Evolutionary conservation across 2,329 filamentous ascomycete genomes (phyloP), one percentile per base, ranked within the genome.

Genomic region (Ceratocystis huliohia): DNA sequence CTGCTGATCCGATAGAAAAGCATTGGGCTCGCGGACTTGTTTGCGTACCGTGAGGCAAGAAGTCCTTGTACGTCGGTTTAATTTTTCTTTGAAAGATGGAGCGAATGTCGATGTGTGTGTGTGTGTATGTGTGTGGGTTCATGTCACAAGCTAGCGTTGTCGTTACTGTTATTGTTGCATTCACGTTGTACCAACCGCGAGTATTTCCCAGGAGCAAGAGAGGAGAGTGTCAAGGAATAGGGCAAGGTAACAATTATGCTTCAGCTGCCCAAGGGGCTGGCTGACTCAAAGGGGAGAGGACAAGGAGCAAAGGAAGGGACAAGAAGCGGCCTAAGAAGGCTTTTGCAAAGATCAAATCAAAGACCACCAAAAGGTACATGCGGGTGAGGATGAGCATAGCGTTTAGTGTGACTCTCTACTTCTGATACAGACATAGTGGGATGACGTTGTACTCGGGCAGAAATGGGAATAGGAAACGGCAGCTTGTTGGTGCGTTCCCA

Each of bases 251-350:
- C 28, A 59, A 33, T 20, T 37, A 7, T 33, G 56, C 56, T 59
- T 59, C 28, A 59, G 56, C 56, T 37, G 28, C 5, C 28, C 28
- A 59, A 59, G 56, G 56, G 56, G 56, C 17, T 59, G 28, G 56
- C 17, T 59, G 28, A 59, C 15, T 28, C 25, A 57, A 28, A 33
- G 15, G 13, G 25, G 6, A 30, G 13, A n/a, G 13, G 30, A 63
- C 15, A 63, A 28, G 37, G 45, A n/a, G 46, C 20, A 63, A 41
- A 63, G 17, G 30, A 50, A 30, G 25, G 17, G 33, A 33, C 7
- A 50, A 30, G 44, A 48, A 48, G 33, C 7, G 17, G 44, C 25
- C 22, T 48, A 63, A 48, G 46, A 33, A 30, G 25, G n/a, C 13
- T 8, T 28, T 6, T 22, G 44, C 22, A 22, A 10, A 33, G 13